phyloP scores from a whole-genome alignment of 495 filamentous ascomycete genomes.

The Parathielavia hyrcaniae region DNA sequence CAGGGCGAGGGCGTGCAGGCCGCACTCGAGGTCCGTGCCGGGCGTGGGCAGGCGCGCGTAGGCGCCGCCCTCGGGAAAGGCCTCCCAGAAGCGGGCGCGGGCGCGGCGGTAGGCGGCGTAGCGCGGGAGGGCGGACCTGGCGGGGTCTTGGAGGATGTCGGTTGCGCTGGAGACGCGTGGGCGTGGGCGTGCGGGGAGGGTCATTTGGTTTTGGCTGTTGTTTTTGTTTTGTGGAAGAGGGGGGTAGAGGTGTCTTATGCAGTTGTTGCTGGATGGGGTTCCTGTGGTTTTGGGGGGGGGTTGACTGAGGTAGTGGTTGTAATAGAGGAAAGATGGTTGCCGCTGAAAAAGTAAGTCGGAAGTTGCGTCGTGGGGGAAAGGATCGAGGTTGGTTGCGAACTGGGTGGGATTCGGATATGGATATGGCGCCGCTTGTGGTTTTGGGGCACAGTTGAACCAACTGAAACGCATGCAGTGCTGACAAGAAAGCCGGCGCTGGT shows the following conservation, averaged over 20 bases:
- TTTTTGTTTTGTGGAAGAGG: not conserved
- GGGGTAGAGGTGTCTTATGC: not conserved
- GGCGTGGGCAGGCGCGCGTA: conserved; percentile 20
- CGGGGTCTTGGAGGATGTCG: conserved; percentile 21
- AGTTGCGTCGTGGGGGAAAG: too few relatives aligned
- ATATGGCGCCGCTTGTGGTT: too few relatives aligned
- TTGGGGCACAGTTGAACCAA: too few relatives aligned
- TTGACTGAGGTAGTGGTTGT: too few relatives aligned
- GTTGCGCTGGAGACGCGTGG: conserved; percentile 9
- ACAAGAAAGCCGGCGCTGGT: not conserved
- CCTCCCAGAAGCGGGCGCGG: conserved; percentile 21
- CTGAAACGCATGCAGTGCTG: too few relatives aligned
- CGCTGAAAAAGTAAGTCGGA: too few relatives aligned
- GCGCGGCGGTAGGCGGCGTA: conserved; percentile 19
- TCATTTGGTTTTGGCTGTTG: not conserved
- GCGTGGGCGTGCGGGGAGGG: not conserved
- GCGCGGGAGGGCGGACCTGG: conserved; percentile 2
- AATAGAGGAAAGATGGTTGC: not conserved
- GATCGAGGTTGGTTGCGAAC: too few relatives aligned
- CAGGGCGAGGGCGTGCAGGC: conserved; percentile 16
- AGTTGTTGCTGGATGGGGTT: too few relatives aligned
- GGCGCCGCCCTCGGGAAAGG: conserved; percentile 16
- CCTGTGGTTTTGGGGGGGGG: not conserved
- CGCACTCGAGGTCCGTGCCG: conserved; percentile 21
- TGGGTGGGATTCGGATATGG: too few relatives aligned